These are phyloP conservation scores for Vicia sativa DNA, from an alignment of 306 rosid species.

Conservation along the genomic window DNA sequence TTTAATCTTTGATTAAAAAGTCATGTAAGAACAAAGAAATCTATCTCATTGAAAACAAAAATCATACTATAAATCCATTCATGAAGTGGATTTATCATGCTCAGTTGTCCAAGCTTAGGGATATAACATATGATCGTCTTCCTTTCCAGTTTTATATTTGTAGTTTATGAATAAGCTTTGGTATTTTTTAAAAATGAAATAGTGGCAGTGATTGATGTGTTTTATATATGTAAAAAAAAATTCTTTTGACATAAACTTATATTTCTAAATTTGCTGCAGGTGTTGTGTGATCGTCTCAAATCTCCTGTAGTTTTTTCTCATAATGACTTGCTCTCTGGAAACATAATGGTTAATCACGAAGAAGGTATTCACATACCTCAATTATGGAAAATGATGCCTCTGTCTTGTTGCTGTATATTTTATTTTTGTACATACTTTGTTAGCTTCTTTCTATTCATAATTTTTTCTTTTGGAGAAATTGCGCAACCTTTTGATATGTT, in stretches of 20 bases:
- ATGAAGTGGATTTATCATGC: constrained; percentile 8
- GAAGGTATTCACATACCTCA: constrained; percentile 64
- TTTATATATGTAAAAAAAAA: constrained; percentile 19
- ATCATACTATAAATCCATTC: neutral
- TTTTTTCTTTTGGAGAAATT: no score
- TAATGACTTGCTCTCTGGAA: constrained; percentile 94
- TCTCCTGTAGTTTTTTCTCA: constrained; percentile 87
- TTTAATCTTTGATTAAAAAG: neutral
- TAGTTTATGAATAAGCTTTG: constrained; percentile 25
- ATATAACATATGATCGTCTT: constrained; percentile 20
- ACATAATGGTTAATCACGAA: constrained; percentile 80
- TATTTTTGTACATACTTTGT: constrained; percentile 15
- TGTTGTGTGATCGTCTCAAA: constrained; percentile 59
- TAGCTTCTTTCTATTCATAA: constrained; percentile 6
- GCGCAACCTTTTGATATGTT: constrained; percentile 34
- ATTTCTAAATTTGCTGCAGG: constrained; percentile 66
- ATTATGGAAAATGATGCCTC: constrained; percentile 26
- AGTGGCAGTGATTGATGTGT: constrained; percentile 25
- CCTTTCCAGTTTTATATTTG: constrained; percentile 10
- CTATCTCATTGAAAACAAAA: neutral
- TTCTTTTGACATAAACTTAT: constrained; percentile 28
- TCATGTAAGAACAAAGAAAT: neutral
- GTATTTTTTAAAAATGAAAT: neutral
- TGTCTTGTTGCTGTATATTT: constrained; percentile 10
- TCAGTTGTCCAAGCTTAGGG: neutral